phyloP scores from a whole-genome alignment of 2,329 filamentous ascomycete genomes.

The Clarireedia homoeocarpa region DNA sequence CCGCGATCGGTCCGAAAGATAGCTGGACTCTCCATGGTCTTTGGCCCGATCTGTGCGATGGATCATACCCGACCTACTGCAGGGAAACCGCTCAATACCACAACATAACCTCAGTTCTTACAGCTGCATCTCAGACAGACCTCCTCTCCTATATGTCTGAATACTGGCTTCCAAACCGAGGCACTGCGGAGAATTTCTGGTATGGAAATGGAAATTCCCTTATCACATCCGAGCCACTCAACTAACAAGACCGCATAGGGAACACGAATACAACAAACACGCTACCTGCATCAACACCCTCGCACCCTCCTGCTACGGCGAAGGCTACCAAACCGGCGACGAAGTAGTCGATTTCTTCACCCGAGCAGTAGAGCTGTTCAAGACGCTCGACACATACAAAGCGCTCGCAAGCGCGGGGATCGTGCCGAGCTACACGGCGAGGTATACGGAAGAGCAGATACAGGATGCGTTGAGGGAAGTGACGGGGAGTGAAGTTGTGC shows the following conservation, averaged over 20 bases:
- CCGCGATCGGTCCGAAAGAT: constrained; percentile 53
- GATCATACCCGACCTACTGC: constrained; percentile 60
- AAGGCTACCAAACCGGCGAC: constrained; percentile 46
- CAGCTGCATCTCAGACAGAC: constrained; percentile 43
- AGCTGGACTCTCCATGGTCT: constrained; percentile 71
- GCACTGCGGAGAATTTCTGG: constrained; percentile 60
- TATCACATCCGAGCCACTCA: neutral
- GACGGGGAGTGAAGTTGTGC: constrained; percentile 38
- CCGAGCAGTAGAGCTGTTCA: constrained; percentile 55
- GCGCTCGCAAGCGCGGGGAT: constrained; percentile 46
- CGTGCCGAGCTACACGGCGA: constrained; percentile 34
- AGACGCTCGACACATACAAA: constrained; percentile 29
- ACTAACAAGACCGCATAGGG: constrained; percentile 14
- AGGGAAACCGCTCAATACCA: constrained; percentile 53
- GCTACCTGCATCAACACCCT: constrained; percentile 65
- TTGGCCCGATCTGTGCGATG: constrained; percentile 60
- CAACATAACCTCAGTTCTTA: constrained; percentile 57
- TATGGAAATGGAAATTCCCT: neutral
- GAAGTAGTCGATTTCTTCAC: constrained; percentile 64
- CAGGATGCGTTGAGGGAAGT: constrained; percentile 34
- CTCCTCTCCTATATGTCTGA: constrained; percentile 48
- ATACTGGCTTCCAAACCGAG: constrained; percentile 65
- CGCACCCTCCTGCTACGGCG: constrained; percentile 55
- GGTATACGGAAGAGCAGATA: constrained; percentile 36
- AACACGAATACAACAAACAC: constrained; percentile 71